These are phyloP conservation scores for Fusarium agapanthi DNA, from an alignment of 2,329 filamentous ascomycete genomes.

Conservation along the genomic window DNA sequence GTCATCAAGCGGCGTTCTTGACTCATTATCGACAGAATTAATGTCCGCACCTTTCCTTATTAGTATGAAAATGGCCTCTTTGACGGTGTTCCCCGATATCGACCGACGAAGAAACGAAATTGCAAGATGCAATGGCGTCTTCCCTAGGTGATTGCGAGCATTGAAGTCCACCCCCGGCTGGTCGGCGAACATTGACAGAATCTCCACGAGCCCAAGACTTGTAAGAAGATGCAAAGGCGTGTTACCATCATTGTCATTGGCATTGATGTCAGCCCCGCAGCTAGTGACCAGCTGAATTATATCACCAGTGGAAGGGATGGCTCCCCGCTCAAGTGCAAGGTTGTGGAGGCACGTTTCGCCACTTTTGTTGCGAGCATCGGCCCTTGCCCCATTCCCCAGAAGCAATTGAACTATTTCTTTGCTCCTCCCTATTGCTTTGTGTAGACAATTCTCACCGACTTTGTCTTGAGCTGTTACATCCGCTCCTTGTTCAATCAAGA, in stretches of 20 bases:
- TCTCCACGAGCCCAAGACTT: rapidly evolving
- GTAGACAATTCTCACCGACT: rapidly evolving
- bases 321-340: rapidly evolving
- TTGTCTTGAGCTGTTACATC: rapidly evolving
- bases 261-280: rapidly evolving
- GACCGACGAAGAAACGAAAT: too few species aligned
- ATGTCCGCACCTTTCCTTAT: not conserved
- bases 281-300: rapidly evolving
- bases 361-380: rapidly evolving
- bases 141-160: rapidly evolving
- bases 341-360: not conserved
- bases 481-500: not conserved
- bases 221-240: rapidly evolving
- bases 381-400: not conserved
- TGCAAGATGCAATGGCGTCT: not conserved
- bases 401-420: rapidly evolving
- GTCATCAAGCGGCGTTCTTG: not conserved
- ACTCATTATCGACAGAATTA: rapidly evolving
- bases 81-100: too few species aligned
- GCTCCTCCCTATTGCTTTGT: rapidly evolving
- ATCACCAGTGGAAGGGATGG: rapidly evolving
- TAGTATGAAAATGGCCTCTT: not conserved
- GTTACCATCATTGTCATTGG: rapidly evolving
- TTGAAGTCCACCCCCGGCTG: rapidly evolving
- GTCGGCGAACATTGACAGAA: rapidly evolving